Evolutionary conservation across 2,329 filamentous ascomycete species (phyloP), one percentile per base, ranked within the genome.

Genomic region (Zymoseptoria ardabiliae): DNA sequence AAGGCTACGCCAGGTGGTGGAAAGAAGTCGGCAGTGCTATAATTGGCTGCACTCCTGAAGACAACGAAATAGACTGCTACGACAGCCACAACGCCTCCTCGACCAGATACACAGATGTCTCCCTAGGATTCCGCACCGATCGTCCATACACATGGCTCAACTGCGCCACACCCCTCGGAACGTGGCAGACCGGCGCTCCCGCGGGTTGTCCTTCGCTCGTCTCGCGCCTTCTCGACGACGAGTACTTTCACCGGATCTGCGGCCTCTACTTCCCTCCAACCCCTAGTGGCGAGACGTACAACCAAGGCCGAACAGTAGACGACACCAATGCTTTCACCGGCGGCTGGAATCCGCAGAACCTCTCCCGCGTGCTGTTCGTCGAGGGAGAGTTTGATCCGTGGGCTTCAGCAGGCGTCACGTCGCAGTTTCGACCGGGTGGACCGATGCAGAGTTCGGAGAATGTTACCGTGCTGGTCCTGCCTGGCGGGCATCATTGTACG

Each of bases 311-410:
- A 66, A 82, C 79, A 1, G 78, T 77, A 1, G 72, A 71, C 2
- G 68, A 76, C 21, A 65, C 84, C 50, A 86, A 87, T 68, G 70
- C 66, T 10, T 75, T 75, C 64, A 86, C 83, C 0, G 74, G 77
- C 21, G 84, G 84, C 30, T 87, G 84, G 84, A 59, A 69, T 58
- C 68, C 77, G 20, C 77, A 75, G 30, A 86, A 85, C 54, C 80
- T 78, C 2, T 80, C 78, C 13, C 78, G 83, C 2, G 72, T 87
- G 20, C 75, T 85, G 22, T 85, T 79, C 75, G 76, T 79, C 4
- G 85, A 86, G 64, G 84, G 80, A 50, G 76, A 84, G 69, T 81
- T 75, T 58, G 84, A 86, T 68, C 84, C 84, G 4, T 86, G 84
- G 84, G 75, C 79, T 35, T 77, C 81, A 3, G 77, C 79, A 0